phyloP scores from a whole-genome alignment of 106 monocot genomes.

The Acorus calamus region DNA sequence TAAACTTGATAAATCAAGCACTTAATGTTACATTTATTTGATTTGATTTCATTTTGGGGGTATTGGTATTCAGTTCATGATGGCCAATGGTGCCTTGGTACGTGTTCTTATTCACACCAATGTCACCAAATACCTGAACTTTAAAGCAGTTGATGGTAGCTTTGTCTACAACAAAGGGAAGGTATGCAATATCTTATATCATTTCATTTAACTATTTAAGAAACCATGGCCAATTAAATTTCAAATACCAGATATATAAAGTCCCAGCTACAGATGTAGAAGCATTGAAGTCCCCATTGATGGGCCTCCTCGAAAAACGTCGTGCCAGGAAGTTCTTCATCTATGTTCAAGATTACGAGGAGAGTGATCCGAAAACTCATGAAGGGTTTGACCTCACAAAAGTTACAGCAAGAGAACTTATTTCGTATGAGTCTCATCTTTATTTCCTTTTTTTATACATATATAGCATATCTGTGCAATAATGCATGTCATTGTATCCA shows the following conservation, averaged over 20 bases:
- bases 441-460: not conserved
- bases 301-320: constrained; percentile 81
- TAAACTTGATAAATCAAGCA: no score
- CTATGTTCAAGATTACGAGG: constrained; percentile 84
- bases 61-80: constrained; percentile 67
- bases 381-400: constrained; percentile 67
- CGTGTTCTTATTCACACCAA: constrained; percentile 87
- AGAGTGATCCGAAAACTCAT: constrained; percentile 78
- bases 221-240: not conserved
- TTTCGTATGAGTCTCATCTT: constrained; percentile 31
- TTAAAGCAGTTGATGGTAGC: constrained; percentile 95
- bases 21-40: no score
- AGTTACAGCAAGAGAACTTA: constrained; percentile 68
- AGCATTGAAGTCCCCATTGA: constrained; percentile 69
- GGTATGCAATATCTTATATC: constrained; percentile 13
- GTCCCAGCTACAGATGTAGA: constrained; percentile 81
- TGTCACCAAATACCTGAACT: constrained; percentile 85
- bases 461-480: not conserved
- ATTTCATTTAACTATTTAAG: not conserved
- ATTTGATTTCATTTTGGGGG: not conserved
- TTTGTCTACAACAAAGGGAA: constrained; percentile 90
- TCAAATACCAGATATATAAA: constrained; percentile 49
- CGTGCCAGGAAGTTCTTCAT: constrained; percentile 79
- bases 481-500: not conserved
- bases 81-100: constrained; percentile 90